These are phyloP conservation scores for Capsicum rhomboideum DNA, from an alignment of 257 asterid genomes.

Conservation along the genomic window DNA sequence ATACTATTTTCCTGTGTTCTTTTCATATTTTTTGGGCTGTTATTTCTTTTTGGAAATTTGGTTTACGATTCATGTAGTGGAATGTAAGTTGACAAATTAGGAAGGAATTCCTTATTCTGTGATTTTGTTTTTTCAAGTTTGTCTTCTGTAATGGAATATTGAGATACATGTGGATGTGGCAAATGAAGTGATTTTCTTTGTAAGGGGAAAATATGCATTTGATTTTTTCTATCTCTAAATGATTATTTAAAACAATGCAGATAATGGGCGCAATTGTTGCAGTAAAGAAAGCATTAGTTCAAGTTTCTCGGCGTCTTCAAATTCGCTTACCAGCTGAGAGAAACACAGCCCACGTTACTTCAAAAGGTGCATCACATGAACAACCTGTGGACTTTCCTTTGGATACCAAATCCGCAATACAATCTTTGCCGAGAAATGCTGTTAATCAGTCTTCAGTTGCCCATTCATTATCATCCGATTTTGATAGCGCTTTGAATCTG, in stretches of 20 bases:
- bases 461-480: constrained; percentile 26
- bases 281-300: constrained; percentile 45
- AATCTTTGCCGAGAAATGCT: constrained; percentile 8
- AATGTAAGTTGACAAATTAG: background rate
- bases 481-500: constrained; percentile 21
- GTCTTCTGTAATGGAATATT: background rate
- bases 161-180: background rate
- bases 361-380: constrained; percentile 8
- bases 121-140: background rate
- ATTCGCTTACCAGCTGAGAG: constrained; percentile 20
- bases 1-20: background rate
- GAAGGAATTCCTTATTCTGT: background rate
- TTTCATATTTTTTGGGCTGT: background rate
- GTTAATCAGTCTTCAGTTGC: constrained; percentile 20
- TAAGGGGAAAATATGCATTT: background rate
- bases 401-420: background rate
- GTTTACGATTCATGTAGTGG: background rate
- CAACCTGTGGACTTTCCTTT: constrained; percentile 7
- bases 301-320: constrained; percentile 44
- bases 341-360: constrained; percentile 9
- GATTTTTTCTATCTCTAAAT: constrained; percentile 4
- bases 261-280: constrained; percentile 39
- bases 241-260: constrained; percentile 22
- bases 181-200: background rate
- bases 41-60: background rate